Percentiles rank a stretch among this genome's conserved stretches.
Conservation (phyloP, 257 asterid species). For the Ilex asprella region DNA sequence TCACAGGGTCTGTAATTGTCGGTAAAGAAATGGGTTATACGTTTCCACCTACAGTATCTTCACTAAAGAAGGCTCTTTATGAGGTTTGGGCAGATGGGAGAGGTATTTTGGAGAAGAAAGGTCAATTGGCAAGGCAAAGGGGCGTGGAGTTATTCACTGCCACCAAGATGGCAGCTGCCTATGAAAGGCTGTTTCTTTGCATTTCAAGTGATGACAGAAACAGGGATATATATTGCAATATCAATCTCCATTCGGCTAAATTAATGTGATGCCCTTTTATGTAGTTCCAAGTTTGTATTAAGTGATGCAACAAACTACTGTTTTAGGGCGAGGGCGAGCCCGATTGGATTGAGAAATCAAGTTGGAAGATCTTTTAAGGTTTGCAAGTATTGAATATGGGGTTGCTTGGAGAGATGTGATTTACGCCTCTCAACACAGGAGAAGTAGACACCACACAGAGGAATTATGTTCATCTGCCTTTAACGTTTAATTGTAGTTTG, state of each 20-base stretch:
- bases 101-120: conserved; percentile 36
- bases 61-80: conserved; percentile 49
- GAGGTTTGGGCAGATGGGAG: conserved; percentile 55
- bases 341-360: no score
- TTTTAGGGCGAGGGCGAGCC: no score
- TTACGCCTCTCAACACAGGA: no score
- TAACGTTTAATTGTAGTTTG: no score
- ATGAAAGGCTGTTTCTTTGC: conserved; percentile 66
- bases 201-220: conserved; percentile 29
- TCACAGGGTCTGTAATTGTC: conserved; percentile 49
- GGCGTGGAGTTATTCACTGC: conserved; percentile 55
- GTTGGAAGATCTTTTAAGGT: no score
- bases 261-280: no score
- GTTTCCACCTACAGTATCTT: conserved; percentile 49
- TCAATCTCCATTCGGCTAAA: conserved; percentile 4
- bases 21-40: conserved; percentile 56
- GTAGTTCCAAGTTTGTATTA: no score
- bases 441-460: no score
- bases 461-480: no score
- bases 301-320: no score
- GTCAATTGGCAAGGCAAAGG: conserved; percentile 43
- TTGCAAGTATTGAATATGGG: no score
- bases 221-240: conserved; percentile 19
- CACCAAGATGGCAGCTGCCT: conserved; percentile 70
- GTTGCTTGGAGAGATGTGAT: no score